A percentile compares a stretch with the other conserved stretches of the same genome.
Conservation (phyloP, 805 yeast species). For the Henningerozyma blattae region DNA sequence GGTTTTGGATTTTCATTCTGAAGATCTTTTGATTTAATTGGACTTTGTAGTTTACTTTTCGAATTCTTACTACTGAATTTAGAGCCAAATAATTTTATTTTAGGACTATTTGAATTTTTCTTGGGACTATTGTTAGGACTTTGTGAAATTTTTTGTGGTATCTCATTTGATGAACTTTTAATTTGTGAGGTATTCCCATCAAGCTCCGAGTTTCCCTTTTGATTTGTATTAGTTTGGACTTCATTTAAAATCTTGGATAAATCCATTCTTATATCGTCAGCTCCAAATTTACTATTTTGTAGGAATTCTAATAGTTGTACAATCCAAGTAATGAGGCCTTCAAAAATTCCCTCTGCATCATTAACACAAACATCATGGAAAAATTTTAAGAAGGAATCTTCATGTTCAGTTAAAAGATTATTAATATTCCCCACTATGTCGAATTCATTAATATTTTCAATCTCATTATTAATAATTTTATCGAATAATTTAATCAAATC, state of each 20-base stretch:
- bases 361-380: conserved; percentile 72
- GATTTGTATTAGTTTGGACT: too few relatives aligned
- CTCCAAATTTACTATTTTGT: conserved; percentile 41
- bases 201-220: too few relatives aligned
- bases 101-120: too few relatives aligned
- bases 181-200: too few relatives aligned
- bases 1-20: too few relatives aligned
- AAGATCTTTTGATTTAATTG: too few relatives aligned
- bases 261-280: conserved; percentile 32
- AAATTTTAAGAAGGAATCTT: conserved; percentile 59
- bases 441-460: conserved; percentile 47
- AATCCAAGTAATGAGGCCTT: conserved; percentile 63
- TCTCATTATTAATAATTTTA: conserved; percentile 31
- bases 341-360: conserved; percentile 62
- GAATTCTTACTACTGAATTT: too few relatives aligned
- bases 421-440: conserved; percentile 43
- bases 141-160: too few relatives aligned
- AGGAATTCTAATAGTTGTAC: conserved; percentile 52
- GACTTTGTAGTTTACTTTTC: too few relatives aligned
- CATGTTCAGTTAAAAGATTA: conserved; percentile 56
- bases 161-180: too few relatives aligned
- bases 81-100: too few relatives aligned
- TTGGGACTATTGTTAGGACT: too few relatives aligned
- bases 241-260: conserved; percentile 24
- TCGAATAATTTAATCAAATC: conserved; percentile 54